These are phyloP conservation scores for Apiospora malaysiana DNA, from an alignment of 2,329 filamentous ascomycete species.

Conservation along the genomic window DNA sequence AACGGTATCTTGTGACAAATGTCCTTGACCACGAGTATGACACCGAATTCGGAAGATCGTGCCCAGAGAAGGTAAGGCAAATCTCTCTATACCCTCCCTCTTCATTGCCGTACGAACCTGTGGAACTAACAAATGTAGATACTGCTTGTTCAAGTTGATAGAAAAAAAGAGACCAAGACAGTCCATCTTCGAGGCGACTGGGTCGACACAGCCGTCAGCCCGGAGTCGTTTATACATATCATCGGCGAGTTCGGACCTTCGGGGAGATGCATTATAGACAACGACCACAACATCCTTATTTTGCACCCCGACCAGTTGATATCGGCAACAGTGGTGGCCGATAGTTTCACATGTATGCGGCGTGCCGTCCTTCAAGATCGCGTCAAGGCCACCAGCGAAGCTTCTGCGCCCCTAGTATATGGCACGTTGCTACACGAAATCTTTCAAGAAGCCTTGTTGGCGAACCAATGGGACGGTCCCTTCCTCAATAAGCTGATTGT, in stretches of 20 bases:
- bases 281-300: constrained; percentile 83
- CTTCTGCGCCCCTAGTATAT: constrained; percentile 83
- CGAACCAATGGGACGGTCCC: constrained; percentile 77
- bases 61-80: constrained; percentile 72
- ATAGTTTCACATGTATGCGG: constrained; percentile 90
- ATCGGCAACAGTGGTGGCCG: constrained; percentile 93
- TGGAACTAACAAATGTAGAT: constrained; percentile 58
- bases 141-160: constrained; percentile 81
- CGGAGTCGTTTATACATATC: constrained; percentile 82
- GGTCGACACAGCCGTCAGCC: constrained; percentile 78
- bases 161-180: constrained; percentile 66
- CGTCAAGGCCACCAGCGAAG: constrained; percentile 86
- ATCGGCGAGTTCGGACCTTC: constrained; percentile 75
- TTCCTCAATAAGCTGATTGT: constrained; percentile 74
- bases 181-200: constrained; percentile 86
- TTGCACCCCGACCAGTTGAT: constrained; percentile 95
- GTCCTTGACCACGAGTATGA: constrained; percentile 73
- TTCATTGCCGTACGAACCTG: not conserved
- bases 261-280: constrained; percentile 82
- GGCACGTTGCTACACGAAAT: constrained; percentile 94
- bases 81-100: not conserved
- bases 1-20: constrained; percentile 83
- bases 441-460: constrained; percentile 87
- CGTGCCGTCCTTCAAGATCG: constrained; percentile 93
- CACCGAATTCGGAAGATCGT: constrained; percentile 63